phyloP scores from a whole-genome alignment of 2,329 filamentous ascomycete species.

The Xylariaceae sp. region DNA sequence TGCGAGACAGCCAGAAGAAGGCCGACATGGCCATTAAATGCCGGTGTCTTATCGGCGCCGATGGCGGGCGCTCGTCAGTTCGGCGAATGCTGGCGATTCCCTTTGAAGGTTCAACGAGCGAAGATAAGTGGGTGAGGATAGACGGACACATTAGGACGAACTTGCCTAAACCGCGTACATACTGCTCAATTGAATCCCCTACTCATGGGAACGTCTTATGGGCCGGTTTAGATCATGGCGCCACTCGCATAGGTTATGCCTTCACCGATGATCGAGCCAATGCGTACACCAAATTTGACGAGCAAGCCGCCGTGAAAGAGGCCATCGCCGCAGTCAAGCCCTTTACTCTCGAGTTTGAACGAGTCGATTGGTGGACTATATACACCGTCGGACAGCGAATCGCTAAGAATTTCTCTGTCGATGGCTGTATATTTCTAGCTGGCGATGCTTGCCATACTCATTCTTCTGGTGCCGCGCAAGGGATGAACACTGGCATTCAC shows the following conservation, averaged over 20 bases:
- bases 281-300: slow-evolving; percentile 33
- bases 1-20: slow-evolving; percentile 3
- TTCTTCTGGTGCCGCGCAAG: slow-evolving; percentile 51
- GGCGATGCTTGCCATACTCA: slow-evolving; percentile 57
- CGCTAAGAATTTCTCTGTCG: slow-evolving; percentile 35
- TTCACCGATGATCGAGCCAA: slow-evolving; percentile 42
- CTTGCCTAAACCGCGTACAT: slow-evolving; percentile 44
- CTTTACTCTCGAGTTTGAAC: slow-evolving; percentile 40
- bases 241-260: slow-evolving; percentile 51
- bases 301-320: slow-evolving; percentile 28
- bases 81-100: slow-evolving; percentile 43
- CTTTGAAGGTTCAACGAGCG: slow-evolving; percentile 46
- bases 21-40: slow-evolving; percentile 24
- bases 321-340: slow-evolving; percentile 23
- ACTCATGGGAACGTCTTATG: slow-evolving; percentile 54
- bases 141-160: slow-evolving; percentile 48
- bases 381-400: slow-evolving; percentile 27
- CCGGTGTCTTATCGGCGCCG: slow-evolving; percentile 48
- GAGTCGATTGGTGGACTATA: slow-evolving; percentile 40
- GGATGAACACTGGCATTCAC: slow-evolving; percentile 52
- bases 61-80: slow-evolving; percentile 49
- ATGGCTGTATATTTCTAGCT: slow-evolving; percentile 48
- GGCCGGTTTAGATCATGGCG: slow-evolving; percentile 50
- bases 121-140: slow-evolving; percentile 50
- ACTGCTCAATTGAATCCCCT: slow-evolving; percentile 47